These are phyloP conservation scores for Leishmania major DNA, from an alignment of 208 protist genomes.

Conservation along the genomic window DNA sequence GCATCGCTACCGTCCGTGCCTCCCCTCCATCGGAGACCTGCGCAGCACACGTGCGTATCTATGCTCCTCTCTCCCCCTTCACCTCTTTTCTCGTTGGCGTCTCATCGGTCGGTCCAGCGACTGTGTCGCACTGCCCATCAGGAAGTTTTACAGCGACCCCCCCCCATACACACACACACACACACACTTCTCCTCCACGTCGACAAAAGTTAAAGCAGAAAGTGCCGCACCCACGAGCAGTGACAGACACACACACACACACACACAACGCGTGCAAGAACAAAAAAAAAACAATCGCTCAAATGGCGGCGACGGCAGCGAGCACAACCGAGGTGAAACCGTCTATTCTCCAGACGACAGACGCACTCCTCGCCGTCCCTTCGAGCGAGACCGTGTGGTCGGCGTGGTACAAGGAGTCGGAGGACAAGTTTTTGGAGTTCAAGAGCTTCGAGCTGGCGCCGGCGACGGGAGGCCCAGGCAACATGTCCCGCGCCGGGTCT, in stretches of 20 bases:
- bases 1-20: background rate
- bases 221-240: background rate
- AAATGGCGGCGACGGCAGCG: conserved; percentile 13
- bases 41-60: background rate
- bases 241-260: background rate
- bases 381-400: conserved; percentile 80
- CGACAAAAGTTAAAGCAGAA: background rate
- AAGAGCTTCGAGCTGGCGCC: conserved; percentile 67
- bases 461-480: conserved; percentile 21
- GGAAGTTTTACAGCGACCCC: background rate
- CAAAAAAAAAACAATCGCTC: background rate
- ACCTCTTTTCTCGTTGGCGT: background rate
- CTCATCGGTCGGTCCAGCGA: background rate
- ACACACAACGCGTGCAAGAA: too few relatives aligned
- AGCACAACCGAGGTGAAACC: conserved; percentile 20
- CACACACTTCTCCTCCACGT: background rate
- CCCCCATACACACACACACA: too few relatives aligned
- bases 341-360: conserved; percentile 63
- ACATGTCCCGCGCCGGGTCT: conserved; percentile 44
- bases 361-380: conserved; percentile 53
- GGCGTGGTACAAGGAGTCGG: conserved; percentile 78
- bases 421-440: conserved; percentile 86
- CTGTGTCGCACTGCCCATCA: background rate
- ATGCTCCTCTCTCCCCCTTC: background rate
- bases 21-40: background rate